Base-by-base conservation (phyloP, 2,329 filamentous ascomycete species). In the Periconia sp. region DNA sequence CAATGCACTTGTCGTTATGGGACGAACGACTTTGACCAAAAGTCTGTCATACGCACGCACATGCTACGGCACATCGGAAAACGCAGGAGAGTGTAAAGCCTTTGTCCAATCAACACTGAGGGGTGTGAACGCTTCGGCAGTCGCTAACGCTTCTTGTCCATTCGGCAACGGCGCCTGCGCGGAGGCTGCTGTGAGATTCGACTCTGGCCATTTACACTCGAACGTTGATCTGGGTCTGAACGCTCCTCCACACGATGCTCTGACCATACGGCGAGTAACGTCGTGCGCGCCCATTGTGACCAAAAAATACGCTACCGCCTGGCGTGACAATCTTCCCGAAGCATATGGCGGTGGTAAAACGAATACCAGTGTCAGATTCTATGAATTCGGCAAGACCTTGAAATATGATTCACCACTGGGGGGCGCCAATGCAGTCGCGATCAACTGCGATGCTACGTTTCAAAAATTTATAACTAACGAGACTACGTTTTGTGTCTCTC, bases 151-250 rank as follows among this genome's bases (percentile, higher is more conserved):
- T 10, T 43, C 57, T 2, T 65, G 62, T 49, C 62, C 62, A 9
- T 65, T 65, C 41, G 54, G 57, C 18, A 41, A 41, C 41, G 30
- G 50, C 20, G 56, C 59, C 2, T 64, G 62, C 40, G 37, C 31
- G 13, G 6, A 43, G 10, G 46, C 45, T 10, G 51, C 57, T 3
- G 54, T 55, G 1, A 19, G 44, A 40, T 58, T 49, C 30, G 62
- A 65, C 37, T 59, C 57, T 0, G 62, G 62, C 6, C 37, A 53
- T n/a, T 13, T 65, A 1, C 48, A 57, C 31, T 63, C 59, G 2
- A 57, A 55, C 35, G 41, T 51, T 3, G 56, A 65, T 46, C 42
- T 65, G 14, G 61, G 62, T 1, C 57, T 65, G 44, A 65, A 65
- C 35, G 50, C 42, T 41, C 60, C 56, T 13, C 20, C 49, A 2